These are phyloP conservation scores for Fusarium begoniae DNA, from an alignment of 2,329 filamentous ascomycete genomes.

Conservation along the genomic window DNA sequence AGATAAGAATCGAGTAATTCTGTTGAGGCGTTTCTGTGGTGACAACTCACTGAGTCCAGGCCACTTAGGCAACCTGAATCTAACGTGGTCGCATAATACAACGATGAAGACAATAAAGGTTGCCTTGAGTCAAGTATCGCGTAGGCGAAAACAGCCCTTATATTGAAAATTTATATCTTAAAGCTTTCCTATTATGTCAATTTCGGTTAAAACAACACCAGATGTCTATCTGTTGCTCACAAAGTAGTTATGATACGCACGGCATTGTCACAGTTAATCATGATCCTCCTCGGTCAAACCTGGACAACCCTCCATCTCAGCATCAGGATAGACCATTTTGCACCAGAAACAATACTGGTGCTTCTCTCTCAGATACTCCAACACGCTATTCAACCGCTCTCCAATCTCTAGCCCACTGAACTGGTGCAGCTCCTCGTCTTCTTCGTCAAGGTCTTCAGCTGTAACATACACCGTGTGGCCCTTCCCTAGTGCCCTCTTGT, in stretches of 20 bases:
- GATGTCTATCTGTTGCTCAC: not conserved
- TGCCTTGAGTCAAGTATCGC: not conserved
- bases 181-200: not conserved
- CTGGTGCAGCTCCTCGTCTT: conserved; percentile 81
- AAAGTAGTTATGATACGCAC: not conserved
- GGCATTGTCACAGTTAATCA: conserved; percentile 49
- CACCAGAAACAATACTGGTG: conserved; percentile 96
- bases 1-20: not conserved
- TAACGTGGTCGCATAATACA: not conserved
- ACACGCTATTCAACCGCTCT: conserved; percentile 73
- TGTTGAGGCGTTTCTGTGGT: conserved; percentile 11
- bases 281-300: conserved; percentile 87
- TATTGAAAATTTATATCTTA: not conserved
- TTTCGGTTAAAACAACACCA: not conserved
- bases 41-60: not conserved
- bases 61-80: not conserved
- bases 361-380: conserved; percentile 74
- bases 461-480: conserved; percentile 63
- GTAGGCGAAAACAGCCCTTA: not conserved
- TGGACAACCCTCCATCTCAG: conserved; percentile 85
- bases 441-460: conserved; percentile 77
- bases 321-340: conserved; percentile 81
- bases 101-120: not conserved
- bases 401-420: conserved; percentile 75
- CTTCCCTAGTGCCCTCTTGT: conserved; percentile 73